Percentiles rank a stretch among this genome's conserved stretches.
phyloP scores from a whole-genome alignment of 768 basidiomycete genomes.

The Cystobasidiopsis lactophilus region DNA sequence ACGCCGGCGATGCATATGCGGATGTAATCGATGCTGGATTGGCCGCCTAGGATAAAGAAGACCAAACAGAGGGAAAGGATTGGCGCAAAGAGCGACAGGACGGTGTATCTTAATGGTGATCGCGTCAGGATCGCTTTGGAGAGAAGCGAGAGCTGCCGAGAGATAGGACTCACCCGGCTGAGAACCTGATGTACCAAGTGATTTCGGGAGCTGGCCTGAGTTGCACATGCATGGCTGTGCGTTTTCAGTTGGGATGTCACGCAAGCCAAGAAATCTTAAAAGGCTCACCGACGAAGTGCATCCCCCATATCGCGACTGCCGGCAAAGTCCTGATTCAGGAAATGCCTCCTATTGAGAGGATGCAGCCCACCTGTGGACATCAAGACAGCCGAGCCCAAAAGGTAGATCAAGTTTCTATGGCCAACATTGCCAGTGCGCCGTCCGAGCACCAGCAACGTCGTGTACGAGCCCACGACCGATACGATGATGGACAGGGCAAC shows the following conservation, averaged over 20 bases:
- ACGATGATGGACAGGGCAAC: constrained; percentile 25
- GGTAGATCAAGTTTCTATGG: constrained; percentile 13
- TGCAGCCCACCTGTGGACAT: no score
- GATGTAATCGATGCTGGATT: constrained; percentile 20
- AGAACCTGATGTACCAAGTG: constrained; percentile 22
- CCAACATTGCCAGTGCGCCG: constrained; percentile 21
- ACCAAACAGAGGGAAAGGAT: constrained; percentile 21
- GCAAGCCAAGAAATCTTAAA: not conserved
- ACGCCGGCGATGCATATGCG: constrained; percentile 21
- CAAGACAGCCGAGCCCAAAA: not conserved
- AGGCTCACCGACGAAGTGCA: constrained; percentile 21
- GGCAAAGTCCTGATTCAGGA: no score
- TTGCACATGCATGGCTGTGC: constrained; percentile 20
- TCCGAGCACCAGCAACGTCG: constrained; percentile 24
- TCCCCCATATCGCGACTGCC: constrained; percentile 16
- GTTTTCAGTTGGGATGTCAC: not conserved
- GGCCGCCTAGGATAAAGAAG: constrained; percentile 23
- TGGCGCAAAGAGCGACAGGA: constrained; percentile 25
- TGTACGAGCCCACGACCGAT: constrained; percentile 25
- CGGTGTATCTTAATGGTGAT: constrained; percentile 24
- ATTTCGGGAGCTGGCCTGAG: constrained; percentile 17
- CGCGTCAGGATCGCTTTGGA: constrained; percentile 20
- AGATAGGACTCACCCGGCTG: constrained; percentile 2
- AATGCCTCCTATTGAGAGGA: no score
- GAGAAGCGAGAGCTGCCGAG: no score